Base-by-base conservation (phyloP, 345 rosid species). In the Murraya koenigii region DNA sequence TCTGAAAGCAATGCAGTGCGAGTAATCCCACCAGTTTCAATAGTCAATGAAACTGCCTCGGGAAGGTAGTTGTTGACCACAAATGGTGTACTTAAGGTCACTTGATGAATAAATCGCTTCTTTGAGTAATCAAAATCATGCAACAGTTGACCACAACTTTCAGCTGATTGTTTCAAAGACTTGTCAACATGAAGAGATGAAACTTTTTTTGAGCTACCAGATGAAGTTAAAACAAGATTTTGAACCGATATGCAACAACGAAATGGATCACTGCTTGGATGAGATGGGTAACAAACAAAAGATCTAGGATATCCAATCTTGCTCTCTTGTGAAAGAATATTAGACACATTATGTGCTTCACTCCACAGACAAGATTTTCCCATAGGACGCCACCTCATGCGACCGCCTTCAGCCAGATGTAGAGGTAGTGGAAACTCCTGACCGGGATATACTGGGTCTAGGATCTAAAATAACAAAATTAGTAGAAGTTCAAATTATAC, bases 211-310 rank as follows among this genome's bases (percentile, higher is more conserved):
- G 83, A 68, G 78, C 75, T 78, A 39, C 73, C 66, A 69, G 88
- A 79, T 78, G 92, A 84, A 75, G 86, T 89, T 85, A 95, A 83
- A 78, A 85, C 69, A 74, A 85, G 80, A 74, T 82, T 88, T 73
- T 83, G 84, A 69, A 93, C 88, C 55, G 97, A 93, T 82, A 93
- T 78, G 86, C 97, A 95, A 84, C 97, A 93, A 23, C 97, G 92
- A 84, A 93, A 92, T 35, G 97, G 95, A 77, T 93, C 88, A 83
- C 90, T 90, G 80, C 94, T 93, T 75, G 95, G 95, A 83, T 90
- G 92, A 81, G 93, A 92, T 61, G 98, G 98, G 84, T 95, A 95
- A 81, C 97, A 95, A 77, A 92, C 98, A 86, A 89, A 92, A 69
- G 98, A 92, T 79, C 91, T 88, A 74, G 87, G 93, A 82, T 84